A percentile compares a stretch with the other conserved stretches of the same genome.
Conservation (phyloP, 768 basidiomycete species). For the Candolleomyces eurysporus region DNA sequence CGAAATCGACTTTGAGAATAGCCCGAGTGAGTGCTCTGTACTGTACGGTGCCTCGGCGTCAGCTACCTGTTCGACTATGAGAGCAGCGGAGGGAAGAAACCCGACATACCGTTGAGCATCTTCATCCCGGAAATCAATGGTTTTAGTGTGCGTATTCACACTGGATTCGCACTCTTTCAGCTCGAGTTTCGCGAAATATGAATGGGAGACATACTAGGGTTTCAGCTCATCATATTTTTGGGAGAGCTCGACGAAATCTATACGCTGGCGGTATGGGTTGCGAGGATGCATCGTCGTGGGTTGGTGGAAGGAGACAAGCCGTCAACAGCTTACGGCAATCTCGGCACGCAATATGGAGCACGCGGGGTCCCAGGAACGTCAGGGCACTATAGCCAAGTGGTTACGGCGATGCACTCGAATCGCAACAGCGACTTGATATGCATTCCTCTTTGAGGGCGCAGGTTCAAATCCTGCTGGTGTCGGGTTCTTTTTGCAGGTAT, state of each 20-base stretch:
- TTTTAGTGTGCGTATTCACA: conserved; percentile 9
- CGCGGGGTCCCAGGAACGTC: neutral
- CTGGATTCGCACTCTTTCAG: conserved; percentile 9
- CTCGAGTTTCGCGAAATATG: neutral
- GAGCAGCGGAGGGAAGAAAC: neutral
- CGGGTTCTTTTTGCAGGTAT: conserved; percentile 14
- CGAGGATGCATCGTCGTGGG: conserved; percentile 35
- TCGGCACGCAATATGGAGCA: neutral
- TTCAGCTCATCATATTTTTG: conserved; percentile 53
- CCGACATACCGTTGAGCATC: conserved; percentile 59
- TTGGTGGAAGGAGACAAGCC: no score
- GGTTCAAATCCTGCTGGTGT: conserved; percentile 40
- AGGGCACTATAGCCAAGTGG: conserved; percentile 66
- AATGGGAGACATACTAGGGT: conserved; percentile 42
- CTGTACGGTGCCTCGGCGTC: neutral
- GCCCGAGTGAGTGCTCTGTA: conserved; percentile 75
- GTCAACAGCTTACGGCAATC: no score
- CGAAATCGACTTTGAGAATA: conserved; percentile 73
- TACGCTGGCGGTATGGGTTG: conserved; percentile 35
- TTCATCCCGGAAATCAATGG: conserved; percentile 78
- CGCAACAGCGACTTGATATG: conserved; percentile 42
- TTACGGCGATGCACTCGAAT: conserved; percentile 75
- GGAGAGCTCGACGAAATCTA: conserved; percentile 63
- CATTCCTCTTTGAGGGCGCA: conserved; percentile 33
- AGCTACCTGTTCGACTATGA: conserved; percentile 2